Evolutionary conservation across 495 filamentous ascomycete genomes (phyloP), one percentile per base, ranked within the genome.

Genomic region (Penicillium cinerascens): DNA sequence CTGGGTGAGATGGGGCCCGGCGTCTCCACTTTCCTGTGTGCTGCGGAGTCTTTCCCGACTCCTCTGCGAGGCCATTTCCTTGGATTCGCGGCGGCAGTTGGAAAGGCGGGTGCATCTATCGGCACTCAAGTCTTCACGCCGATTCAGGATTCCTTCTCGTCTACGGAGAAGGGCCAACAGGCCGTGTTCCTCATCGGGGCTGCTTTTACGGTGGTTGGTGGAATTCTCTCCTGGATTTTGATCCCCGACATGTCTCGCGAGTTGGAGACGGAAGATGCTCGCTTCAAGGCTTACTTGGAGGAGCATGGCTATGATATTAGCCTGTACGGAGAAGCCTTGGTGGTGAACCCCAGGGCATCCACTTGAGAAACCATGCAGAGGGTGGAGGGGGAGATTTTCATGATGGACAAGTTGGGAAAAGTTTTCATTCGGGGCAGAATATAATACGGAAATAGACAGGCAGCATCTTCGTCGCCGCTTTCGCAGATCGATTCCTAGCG

Each of bases 1-100:
- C 61, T 78, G 1, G 71, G 74, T 3, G 73, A 77, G 44, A 73
- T 78, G 65, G 77, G 78, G 0, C 78, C 78, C 2, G 78, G 75
- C 0, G 75, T 73, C 13, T 64, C 71, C 2, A 76, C 67, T 16
- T 76, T 78, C 48, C 64, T 76, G 21, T 73, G 66, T 33, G 66
- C 67, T 4, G 66, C 71, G 0, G 76, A 81, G 40, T 76, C 70
- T 0, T 80, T 81, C 51, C 76, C 77, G 1, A 81, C 77, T 0
- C 71, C 77, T 1, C 55, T 80, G 0, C 72, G 78, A 9, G 77
- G 78, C 3, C 74, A 79, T 42, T 78, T 74, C 41, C 60, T 78
- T 2, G 76, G 76, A 2, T 63, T 78, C 45, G 75, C 71, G 2
- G 76, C 76, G 2, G 77, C 76, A 0, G 57, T 75, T 15, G 73